Evolutionary conservation across 805 yeast genomes (phyloP).

Genomic region (Ogataea pini): DNA sequence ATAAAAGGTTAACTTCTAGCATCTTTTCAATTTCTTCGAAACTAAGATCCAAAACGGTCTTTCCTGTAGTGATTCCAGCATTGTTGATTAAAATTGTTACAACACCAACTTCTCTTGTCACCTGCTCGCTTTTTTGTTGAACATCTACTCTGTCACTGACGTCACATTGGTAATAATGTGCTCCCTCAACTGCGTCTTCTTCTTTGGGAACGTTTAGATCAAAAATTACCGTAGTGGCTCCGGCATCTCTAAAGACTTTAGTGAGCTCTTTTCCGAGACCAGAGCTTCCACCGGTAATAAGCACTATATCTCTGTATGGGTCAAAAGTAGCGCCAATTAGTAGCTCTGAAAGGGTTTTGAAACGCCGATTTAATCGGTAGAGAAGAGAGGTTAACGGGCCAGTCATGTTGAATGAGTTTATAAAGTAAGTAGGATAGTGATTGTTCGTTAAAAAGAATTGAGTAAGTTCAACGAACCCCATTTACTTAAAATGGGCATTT

Average conservation of each 20-base stretch:
- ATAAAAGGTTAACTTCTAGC: slow-evolving; percentile 65
- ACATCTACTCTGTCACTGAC: slow-evolving; percentile 57
- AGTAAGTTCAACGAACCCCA: background rate
- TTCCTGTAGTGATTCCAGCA: slow-evolving; percentile 74
- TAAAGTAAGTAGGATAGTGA: background rate
- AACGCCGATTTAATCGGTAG: slow-evolving; percentile 29
- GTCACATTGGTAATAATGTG: slow-evolving; percentile 66
- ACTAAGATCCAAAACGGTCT: slow-evolving; percentile 52
- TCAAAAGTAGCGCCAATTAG: slow-evolving; percentile 56
- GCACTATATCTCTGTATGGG: slow-evolving; percentile 56
- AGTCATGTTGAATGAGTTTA: slow-evolving; percentile 23
- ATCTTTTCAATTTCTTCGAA: slow-evolving; percentile 61
- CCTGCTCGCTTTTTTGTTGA: slow-evolving; percentile 37
- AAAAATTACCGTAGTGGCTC: slow-evolving; percentile 60
- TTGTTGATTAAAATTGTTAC: slow-evolving; percentile 78
- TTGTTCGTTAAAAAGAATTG: too few species aligned
- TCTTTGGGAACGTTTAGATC: slow-evolving; percentile 55
- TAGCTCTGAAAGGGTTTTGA: slow-evolving; percentile 37
- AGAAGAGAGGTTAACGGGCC: slow-evolving; percentile 29
- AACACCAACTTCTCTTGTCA: slow-evolving; percentile 52
- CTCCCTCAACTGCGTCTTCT: slow-evolving; percentile 37
- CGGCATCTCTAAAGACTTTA: slow-evolving; percentile 40
- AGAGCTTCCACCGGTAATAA: slow-evolving; percentile 81
- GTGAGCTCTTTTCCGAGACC: slow-evolving; percentile 79
- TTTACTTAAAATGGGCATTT: background rate